phyloP scores from a whole-genome alignment of 2,329 filamentous ascomycete genomes.

The Clonostachys solani region DNA sequence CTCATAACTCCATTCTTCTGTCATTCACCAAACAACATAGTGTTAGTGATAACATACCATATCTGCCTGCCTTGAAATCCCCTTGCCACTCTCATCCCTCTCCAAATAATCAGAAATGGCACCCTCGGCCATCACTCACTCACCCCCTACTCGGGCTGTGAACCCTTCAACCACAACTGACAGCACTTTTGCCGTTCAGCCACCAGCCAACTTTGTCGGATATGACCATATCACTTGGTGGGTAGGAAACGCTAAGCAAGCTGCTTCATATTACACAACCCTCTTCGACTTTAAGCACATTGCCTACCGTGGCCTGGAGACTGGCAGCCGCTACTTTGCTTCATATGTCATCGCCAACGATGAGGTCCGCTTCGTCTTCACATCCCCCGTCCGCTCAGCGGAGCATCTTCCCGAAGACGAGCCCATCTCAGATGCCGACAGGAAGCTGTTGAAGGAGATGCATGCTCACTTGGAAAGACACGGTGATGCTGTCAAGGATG shows the following conservation, averaged over 20 bases:
- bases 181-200: constrained; percentile 50
- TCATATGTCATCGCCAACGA: constrained; percentile 81
- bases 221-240: constrained; percentile 96
- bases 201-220: constrained; percentile 62
- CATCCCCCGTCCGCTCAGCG: constrained; percentile 69
- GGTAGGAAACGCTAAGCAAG: constrained; percentile 95
- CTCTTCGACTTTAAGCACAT: constrained; percentile 82
- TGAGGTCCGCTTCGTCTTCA: constrained; percentile 77
- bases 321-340: constrained; percentile 73
- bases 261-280: constrained; percentile 80
- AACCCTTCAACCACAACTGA: constrained; percentile 34
- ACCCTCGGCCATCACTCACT: constrained; percentile 52
- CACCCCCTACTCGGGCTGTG: constrained; percentile 37
- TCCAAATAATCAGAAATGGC: constrained; percentile 38
- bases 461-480: constrained; percentile 81
- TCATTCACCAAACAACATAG: not conserved
- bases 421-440: constrained; percentile 59
- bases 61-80: no score
- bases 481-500: constrained; percentile 91
- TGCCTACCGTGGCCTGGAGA: constrained; percentile 86
- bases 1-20: not conserved
- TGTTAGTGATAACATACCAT: not conserved
- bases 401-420: constrained; percentile 52
- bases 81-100: not conserved
- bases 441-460: constrained; percentile 65